Evolutionary conservation across 169 alveolate species (phyloP).

Genomic region (Cryptosporidium viatorum): DNA sequence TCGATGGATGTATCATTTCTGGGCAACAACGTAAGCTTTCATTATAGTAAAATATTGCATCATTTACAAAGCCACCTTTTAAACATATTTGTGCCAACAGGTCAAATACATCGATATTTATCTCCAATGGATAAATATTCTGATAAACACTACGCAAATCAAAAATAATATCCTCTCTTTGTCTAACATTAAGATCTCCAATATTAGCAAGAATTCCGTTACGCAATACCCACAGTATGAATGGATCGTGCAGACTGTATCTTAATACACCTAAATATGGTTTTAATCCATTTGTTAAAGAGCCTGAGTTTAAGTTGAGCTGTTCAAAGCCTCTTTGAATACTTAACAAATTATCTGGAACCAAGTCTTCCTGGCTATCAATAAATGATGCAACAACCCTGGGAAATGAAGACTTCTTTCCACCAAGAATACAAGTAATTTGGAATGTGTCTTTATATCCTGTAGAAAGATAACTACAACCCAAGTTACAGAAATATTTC

Average conservation of each 20-base stretch:
- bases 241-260: conserved; percentile 65
- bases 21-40: conserved; percentile 61
- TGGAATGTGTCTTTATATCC: conserved; percentile 86
- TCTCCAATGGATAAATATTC: conserved; percentile 55
- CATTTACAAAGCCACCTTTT: conserved; percentile 66
- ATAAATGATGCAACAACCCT: conserved; percentile 57
- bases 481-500: conserved; percentile 81
- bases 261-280: conserved; percentile 52
- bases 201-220: conserved; percentile 41
- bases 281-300: conserved; percentile 22
- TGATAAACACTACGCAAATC: conserved; percentile 54
- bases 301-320: background rate
- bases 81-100: conserved; percentile 60
- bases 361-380: conserved; percentile 48
- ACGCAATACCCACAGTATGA: conserved; percentile 48
- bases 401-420: conserved; percentile 36
- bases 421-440: conserved; percentile 79
- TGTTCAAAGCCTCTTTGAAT: conserved; percentile 64
- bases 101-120: conserved; percentile 59
- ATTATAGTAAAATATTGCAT: conserved; percentile 61
- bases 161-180: conserved; percentile 34
- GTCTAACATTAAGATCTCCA: conserved; percentile 50
- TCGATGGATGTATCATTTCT: conserved; percentile 66
- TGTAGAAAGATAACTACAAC: conserved; percentile 84
- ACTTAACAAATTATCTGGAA: conserved; percentile 47